Base-by-base conservation (phyloP, 2,329 filamentous ascomycete genomes). In the Epichloe festucae region DNA sequence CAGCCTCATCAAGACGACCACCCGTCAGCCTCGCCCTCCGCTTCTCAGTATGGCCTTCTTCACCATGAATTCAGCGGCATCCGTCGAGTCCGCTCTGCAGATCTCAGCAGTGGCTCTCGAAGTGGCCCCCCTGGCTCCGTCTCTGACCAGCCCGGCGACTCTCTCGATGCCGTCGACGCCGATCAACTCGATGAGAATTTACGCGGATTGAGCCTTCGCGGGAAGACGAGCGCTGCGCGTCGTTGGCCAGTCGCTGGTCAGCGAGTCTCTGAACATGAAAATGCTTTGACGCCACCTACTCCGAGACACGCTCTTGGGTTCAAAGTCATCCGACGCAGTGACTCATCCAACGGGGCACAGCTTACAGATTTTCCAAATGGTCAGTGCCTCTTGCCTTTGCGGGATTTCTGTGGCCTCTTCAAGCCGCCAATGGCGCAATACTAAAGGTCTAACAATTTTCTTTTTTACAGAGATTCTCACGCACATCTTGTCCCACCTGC, bases 401-500 rank as follows among this genome's bases (percentile, higher is more conserved):
- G 15, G 27, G 4, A 12, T 34, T 31, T 35, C 8, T 12, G 10
- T 43, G n/a, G 8, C 6, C 5, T 11, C 21, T 34, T 14, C 4
- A 11, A 34, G 8, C 2, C 23, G 14, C 36, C 14, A n/a, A 3
- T 5, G 12, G 36, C 12, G 14, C 36, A 5, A 14, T 8, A 6
- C 36, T 1, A 3, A 14, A n/a, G 7, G 36, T 39, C 35, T 48
- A 19, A 48, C 34, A 31, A 40, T 38, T 17, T 8, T 3, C 31
- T 8, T 10, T 3, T 3, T 5, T 52, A 38, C 67, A 96, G 93
- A 98, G 75, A 84, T 97, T 52, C 69, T 97, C 67, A 95, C 88
- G 11, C 89, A 96, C 62, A 83, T 95, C 35, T 71, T 97, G 52
- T 95, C 93, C 40, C 87, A 97, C 70, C 74, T 98, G 49, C 85